Percentiles rank a stretch among this genome's conserved stretches.
Conservation (phyloP, 78 protist species). For the Paulinella micropora region DNA sequence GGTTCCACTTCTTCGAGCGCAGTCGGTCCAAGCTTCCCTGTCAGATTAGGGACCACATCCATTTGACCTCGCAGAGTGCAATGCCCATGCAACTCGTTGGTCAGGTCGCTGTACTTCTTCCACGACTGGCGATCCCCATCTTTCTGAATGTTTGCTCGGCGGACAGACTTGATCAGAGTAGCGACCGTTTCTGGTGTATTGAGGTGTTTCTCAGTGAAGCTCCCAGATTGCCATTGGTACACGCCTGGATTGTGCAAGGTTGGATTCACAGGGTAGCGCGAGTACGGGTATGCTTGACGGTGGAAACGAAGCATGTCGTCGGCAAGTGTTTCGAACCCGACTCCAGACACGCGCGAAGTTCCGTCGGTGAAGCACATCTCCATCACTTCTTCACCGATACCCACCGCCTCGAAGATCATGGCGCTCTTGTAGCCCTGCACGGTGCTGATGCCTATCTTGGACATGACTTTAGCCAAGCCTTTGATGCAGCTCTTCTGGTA, state of each 20-base stretch:
- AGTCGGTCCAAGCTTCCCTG: too few species aligned
- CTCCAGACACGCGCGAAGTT: constrained; percentile 53
- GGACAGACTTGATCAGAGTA: too few species aligned
- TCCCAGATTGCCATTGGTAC: too few species aligned
- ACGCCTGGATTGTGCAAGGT: too few species aligned
- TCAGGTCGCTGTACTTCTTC: background rate
- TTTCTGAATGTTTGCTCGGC: too few species aligned
- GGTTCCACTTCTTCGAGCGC: constrained; percentile 49
- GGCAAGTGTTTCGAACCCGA: constrained; percentile 28
- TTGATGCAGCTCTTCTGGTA: background rate
- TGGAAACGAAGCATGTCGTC: constrained; percentile 27
- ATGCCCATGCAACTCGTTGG: background rate
- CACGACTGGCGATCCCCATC: too few species aligned
- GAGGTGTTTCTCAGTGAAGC: too few species aligned
- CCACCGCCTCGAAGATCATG: constrained; percentile 77
- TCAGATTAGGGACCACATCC: too few species aligned
- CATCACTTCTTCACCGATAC: constrained; percentile 48
- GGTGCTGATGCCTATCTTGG: constrained; percentile 77
- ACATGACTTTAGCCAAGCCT: constrained; percentile 59
- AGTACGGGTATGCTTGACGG: constrained; percentile 28
- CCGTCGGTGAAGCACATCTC: constrained; percentile 51
- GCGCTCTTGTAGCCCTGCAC: constrained; percentile 67
- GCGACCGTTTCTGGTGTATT: too few species aligned
- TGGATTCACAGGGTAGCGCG: too few species aligned
- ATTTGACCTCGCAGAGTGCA: background rate